Conservation (phyloP, 345 rosid genomes). For the Moricandia moricandioides region DNA sequence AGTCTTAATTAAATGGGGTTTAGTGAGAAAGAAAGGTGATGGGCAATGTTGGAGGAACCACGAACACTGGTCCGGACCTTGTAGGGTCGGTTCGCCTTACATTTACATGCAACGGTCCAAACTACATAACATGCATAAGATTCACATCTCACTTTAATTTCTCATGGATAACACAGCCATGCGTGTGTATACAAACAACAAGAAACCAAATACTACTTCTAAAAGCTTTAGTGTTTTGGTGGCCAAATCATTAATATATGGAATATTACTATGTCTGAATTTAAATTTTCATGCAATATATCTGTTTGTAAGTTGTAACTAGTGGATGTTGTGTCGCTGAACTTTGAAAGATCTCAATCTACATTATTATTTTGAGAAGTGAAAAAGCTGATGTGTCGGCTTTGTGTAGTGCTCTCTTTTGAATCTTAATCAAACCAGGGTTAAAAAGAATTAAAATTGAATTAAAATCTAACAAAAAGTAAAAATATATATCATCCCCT, state of each 20-base stretch:
- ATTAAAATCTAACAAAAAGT: neutral
- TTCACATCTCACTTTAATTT: slow-evolving; percentile 6
- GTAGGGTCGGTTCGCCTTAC: slow-evolving; percentile 36
- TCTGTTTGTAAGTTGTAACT: neutral
- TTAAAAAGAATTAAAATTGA: neutral
- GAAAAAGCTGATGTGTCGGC: neutral
- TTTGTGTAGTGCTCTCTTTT: neutral
- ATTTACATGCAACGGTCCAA: slow-evolving; percentile 36
- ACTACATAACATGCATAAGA: slow-evolving; percentile 10
- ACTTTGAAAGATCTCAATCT: neutral
- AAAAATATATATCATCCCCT: neutral
- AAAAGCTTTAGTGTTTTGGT: neutral
- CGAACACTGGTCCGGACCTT: slow-evolving; percentile 28
- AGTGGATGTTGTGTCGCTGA: neutral
- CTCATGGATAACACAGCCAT: slow-evolving; percentile 28
- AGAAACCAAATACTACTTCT: slow-evolving; percentile 12
- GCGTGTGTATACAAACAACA: slow-evolving; percentile 33
- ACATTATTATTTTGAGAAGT: too few species aligned
- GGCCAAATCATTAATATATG: neutral
- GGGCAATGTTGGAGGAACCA: slow-evolving; percentile 35
- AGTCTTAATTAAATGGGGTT: slow-evolving; percentile 2
- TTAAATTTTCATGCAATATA: neutral
- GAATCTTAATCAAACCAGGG: neutral
- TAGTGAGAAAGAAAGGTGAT: slow-evolving; percentile 30
- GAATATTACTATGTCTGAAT: neutral